Evolutionary conservation across 805 yeast species (phyloP).

Genomic region (Yamadazyma philogaea): DNA sequence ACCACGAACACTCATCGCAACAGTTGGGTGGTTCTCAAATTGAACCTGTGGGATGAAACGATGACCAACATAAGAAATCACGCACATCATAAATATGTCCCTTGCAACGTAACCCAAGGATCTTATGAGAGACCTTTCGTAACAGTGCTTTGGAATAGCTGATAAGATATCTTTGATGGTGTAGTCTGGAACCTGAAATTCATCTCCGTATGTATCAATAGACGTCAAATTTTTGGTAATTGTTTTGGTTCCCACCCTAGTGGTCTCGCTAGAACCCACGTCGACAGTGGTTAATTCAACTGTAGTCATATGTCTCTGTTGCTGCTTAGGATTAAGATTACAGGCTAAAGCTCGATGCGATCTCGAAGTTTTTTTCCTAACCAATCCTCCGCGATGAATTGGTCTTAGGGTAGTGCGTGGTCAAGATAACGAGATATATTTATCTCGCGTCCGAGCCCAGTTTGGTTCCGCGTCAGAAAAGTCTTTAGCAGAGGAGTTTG

Average conservation of each 20-base stretch:
- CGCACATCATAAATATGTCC: conserved; percentile 47
- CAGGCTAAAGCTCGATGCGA: background rate
- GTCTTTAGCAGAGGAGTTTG: too few species aligned
- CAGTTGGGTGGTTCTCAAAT: conserved; percentile 27
- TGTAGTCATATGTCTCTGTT: conserved; percentile 5
- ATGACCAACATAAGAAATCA: conserved; percentile 53
- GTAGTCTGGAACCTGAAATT: conserved; percentile 59
- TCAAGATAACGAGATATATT: background rate
- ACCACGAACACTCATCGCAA: conserved; percentile 44
- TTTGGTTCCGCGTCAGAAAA: too few species aligned
- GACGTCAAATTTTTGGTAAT: conserved; percentile 28
- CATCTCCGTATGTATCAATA: conserved; percentile 50
- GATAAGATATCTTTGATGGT: conserved; percentile 55
- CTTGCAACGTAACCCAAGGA: conserved; percentile 53
- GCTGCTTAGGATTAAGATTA: background rate
- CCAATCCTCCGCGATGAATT: conserved; percentile 4
- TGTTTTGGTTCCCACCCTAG: background rate
- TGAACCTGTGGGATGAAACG: conserved; percentile 49
- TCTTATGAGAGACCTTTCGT: conserved; percentile 48
- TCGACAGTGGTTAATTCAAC: conserved; percentile 5
- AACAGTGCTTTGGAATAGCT: conserved; percentile 61
- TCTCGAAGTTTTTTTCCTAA: conserved; percentile 1
- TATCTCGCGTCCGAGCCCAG: too few species aligned
- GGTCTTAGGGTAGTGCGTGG: conserved; percentile 2
- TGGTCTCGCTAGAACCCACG: background rate